A percentile compares a stretch with the other conserved stretches of the same genome.
phyloP scores from a whole-genome alignment of 2,329 filamentous ascomycete species.

The Capronia coronata region DNA sequence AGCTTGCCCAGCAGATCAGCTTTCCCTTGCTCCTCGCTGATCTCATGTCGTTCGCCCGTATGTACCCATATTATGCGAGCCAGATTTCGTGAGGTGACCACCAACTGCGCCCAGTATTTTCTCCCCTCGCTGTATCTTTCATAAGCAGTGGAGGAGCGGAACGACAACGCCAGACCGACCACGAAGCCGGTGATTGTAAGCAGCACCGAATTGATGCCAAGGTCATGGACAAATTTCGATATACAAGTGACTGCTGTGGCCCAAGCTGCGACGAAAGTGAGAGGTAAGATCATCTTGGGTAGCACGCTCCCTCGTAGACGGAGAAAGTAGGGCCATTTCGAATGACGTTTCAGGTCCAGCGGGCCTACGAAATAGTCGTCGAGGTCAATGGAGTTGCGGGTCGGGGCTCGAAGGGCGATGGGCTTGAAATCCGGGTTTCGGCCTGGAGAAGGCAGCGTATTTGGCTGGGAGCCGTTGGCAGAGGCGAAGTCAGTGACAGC shows the following conservation, averaged over 20 bases:
- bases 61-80: slow-evolving; percentile 79
- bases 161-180: slow-evolving; percentile 69
- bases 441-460: slow-evolving; percentile 14
- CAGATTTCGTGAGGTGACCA: slow-evolving; percentile 51
- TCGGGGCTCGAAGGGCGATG: slow-evolving; percentile 14
- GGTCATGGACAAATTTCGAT: slow-evolving; percentile 40
- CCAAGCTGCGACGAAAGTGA: slow-evolving; percentile 59
- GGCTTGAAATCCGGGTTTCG: slow-evolving; percentile 20
- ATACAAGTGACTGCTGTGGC: slow-evolving; percentile 58
- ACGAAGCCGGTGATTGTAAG: slow-evolving; percentile 76
- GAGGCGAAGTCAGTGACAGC: slow-evolving; percentile 22
- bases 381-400: slow-evolving; percentile 40
- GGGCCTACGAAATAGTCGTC: slow-evolving; percentile 59
- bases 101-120: slow-evolving; percentile 58
- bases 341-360: slow-evolving; percentile 64
- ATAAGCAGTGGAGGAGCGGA: slow-evolving; percentile 70
- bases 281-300: slow-evolving; percentile 66
- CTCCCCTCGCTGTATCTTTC: slow-evolving; percentile 59
- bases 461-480: slow-evolving; percentile 15
- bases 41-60: slow-evolving; percentile 52
- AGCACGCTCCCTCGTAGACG: slow-evolving; percentile 69
- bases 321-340: slow-evolving; percentile 69
- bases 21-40: slow-evolving; percentile 45
- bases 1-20: slow-evolving; percentile 64
- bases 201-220: slow-evolving; percentile 59